Conservation (phyloP, 305 asterid genomes). For the Fraxinus dipetala region DNA sequence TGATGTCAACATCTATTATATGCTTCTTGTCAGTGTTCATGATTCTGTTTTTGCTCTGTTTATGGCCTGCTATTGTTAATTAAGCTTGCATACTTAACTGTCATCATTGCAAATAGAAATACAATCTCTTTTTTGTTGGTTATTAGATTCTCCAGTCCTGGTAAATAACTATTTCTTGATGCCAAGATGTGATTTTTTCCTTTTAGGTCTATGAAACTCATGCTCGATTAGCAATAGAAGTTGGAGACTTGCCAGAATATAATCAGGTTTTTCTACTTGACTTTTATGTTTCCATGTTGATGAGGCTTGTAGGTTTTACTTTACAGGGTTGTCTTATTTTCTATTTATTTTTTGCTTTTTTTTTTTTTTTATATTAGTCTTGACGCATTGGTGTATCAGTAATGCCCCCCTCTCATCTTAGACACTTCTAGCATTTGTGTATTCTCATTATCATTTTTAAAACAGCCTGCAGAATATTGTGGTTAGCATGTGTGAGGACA, state of each 20-base stretch:
- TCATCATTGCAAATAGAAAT: background rate
- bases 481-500: background rate
- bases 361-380: background rate
- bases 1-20: constrained; percentile 11
- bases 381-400: background rate
- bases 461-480: background rate
- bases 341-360: background rate
- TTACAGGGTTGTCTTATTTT: background rate
- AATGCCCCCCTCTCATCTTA: background rate
- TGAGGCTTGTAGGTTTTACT: constrained; percentile 13
- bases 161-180: background rate
- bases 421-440: background rate
- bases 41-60: constrained; percentile 11
- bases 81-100: background rate
- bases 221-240: constrained; percentile 93
- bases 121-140: background rate
- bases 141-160: background rate
- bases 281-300: constrained; percentile 13
- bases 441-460: background rate
- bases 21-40: constrained; percentile 19
- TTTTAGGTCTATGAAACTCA: constrained; percentile 94
- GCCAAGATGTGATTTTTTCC: constrained; percentile 16
- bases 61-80: background rate
- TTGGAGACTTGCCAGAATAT: constrained; percentile 85
- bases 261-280: constrained; percentile 67